These are phyloP conservation scores for Ananas comosus DNA, from an alignment of 176 grass and related monocot genomes.

Conservation along the genomic window DNA sequence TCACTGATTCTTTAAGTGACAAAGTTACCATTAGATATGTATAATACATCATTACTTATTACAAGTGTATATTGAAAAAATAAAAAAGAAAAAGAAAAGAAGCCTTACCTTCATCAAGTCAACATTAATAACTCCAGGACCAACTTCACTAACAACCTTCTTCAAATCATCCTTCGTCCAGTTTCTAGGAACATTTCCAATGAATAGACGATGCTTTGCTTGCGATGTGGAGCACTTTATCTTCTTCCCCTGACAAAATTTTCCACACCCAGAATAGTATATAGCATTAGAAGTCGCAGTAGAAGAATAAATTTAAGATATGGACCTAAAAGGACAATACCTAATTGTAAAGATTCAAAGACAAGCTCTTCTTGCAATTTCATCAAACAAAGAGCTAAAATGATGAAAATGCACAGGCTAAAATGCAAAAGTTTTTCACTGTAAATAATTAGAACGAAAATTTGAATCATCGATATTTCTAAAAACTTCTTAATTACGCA, in stretches of 20 bases:
- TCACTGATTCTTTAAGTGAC: not conserved
- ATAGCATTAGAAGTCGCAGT: not conserved
- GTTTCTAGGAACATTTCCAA: slow-evolving; percentile 75
- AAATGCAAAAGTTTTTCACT: too few species aligned
- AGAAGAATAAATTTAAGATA: not conserved
- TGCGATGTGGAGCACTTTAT: slow-evolving; percentile 67
- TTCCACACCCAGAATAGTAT: not conserved
- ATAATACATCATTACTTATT: not conserved
- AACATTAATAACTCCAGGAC: slow-evolving; percentile 68
- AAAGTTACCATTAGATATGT: too few species aligned
- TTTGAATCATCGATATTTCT: too few species aligned
- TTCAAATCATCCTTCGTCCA: slow-evolving; percentile 72
- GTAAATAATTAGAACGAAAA: too few species aligned
- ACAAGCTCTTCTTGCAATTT: not conserved
- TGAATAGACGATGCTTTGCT: slow-evolving; percentile 79
- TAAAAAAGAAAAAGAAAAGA: not conserved
- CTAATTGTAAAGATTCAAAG: not conserved
- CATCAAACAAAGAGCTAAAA: too few species aligned
- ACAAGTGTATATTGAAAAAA: not conserved
- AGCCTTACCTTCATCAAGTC: slow-evolving; percentile 58
- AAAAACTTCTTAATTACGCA: too few species aligned
- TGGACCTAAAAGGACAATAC: not conserved
- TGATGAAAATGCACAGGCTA: too few species aligned
- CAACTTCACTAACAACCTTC: slow-evolving; percentile 55
- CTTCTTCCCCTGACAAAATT: slow-evolving; percentile 38